Base-by-base conservation (phyloP, 352 stramenopile species). In the Phytophthora fragariaefolia region DNA sequence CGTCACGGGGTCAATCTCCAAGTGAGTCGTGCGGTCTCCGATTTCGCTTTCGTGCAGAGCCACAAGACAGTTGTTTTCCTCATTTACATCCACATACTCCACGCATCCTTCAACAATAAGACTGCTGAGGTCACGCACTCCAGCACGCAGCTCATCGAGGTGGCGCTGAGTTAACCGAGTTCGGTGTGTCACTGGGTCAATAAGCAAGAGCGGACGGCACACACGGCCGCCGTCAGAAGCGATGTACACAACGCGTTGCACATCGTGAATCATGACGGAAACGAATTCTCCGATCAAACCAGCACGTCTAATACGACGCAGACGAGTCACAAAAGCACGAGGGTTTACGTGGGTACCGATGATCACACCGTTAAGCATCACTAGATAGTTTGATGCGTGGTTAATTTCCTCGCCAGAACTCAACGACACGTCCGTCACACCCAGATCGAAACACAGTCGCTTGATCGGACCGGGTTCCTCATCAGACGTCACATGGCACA, bases 1-100 rank as follows among this genome's bases (percentile, higher is more conserved):
- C 22, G 97, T 99, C 51, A 99, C 95, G 1, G 98, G 98, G 74
- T 99, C 98, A 70, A 99, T 99, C 73, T 99, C 98, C 62, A 99
- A 83, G 80, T 99, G 98, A 24, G 98, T 99, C 60, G 96, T 97
- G 12, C 92, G 85, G 34, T 87, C 80, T 24, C 87, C 93, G 51
- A 98, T 96, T 40, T 97, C 88, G 60, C 83, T 87, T 74, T 98
- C 95, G 49, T 96, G 94, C 15, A 99, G 83, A 7, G 97, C 97
- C 47, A 99, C 97, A 40, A 99, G 82, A 74, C 98, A 99, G 63
- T 99, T 99, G 81, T 99, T 99, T 74, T 99, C 97, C 84, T 99
- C 98, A 73, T 99, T 99, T 63, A 99, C 98, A 77, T 99, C 98
- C 24, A 99, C 95, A 81, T 99, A 99, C 74, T 99, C 98, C 30